These are phyloP conservation scores for Prunella vulgaris DNA, from an alignment of 257 asterid genomes.

Conservation along the genomic window DNA sequence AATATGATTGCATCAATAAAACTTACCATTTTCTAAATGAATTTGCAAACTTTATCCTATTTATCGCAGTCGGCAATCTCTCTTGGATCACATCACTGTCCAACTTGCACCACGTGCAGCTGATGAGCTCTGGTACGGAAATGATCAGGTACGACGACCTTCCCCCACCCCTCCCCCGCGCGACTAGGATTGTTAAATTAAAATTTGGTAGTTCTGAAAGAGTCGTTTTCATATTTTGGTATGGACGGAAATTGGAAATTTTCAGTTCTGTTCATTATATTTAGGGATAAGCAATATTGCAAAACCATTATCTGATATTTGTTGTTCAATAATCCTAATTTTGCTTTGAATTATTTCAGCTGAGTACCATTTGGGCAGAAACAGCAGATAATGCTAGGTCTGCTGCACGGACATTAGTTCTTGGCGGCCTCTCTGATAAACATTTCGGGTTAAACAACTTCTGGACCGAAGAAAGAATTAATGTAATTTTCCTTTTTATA, in stretches of 20 bases:
- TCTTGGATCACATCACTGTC: conserved; percentile 90
- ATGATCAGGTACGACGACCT: conserved; percentile 55
- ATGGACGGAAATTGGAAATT: not conserved
- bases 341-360: conserved; percentile 35
- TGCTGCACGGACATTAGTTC: conserved; percentile 78
- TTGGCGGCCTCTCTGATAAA: conserved; percentile 82
- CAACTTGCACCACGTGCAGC: conserved; percentile 98
- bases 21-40: no score
- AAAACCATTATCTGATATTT: not conserved
- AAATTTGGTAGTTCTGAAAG: no score
- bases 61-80: conserved; percentile 79
- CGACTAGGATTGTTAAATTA: not conserved
- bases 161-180: no score
- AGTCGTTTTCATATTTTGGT: no score
- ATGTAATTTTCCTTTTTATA: conserved; percentile 39
- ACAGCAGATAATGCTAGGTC: conserved; percentile 88
- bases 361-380: conserved; percentile 95
- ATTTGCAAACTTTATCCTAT: not conserved
- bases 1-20: not conserved
- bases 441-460: conserved; percentile 75
- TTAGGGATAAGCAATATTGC: not conserved
- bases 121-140: conserved; percentile 88
- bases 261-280: not conserved
- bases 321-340: not conserved
- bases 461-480: conserved; percentile 67